Evolutionary conservation across 2,329 filamentous ascomycete genomes (phyloP).

Genomic region (Falciphora oryzae): DNA sequence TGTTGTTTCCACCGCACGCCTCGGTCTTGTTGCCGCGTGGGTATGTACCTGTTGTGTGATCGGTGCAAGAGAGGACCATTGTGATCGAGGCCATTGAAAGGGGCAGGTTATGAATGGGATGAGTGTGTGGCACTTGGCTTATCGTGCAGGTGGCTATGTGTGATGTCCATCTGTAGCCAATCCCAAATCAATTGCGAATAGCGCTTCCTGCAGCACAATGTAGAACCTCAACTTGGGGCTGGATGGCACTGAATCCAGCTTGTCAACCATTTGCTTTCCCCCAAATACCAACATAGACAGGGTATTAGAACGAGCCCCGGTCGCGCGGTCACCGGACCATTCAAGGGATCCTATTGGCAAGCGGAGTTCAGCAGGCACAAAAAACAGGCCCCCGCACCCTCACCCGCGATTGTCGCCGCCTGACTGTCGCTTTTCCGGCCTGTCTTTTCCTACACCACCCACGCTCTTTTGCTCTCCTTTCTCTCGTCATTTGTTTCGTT

Average conservation of each 20-base stretch:
- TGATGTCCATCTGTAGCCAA: background rate
- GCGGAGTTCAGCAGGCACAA: background rate
- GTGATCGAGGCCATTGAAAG: background rate
- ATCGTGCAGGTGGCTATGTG: background rate
- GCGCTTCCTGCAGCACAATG: background rate
- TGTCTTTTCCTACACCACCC: background rate
- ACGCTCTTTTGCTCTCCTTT: slow-evolving; percentile 6
- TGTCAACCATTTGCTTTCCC: background rate
- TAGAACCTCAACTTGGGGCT: background rate
- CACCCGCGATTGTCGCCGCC: background rate
- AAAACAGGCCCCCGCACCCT: background rate
- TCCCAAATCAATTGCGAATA: background rate
- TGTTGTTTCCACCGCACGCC: too few species aligned
- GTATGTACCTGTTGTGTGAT: too few species aligned
- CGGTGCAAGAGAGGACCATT: too few species aligned
- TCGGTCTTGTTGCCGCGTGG: too few species aligned
- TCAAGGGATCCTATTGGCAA: background rate
- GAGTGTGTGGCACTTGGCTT: background rate
- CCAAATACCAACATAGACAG: background rate
- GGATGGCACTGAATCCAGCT: background rate
- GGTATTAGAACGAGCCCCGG: background rate
- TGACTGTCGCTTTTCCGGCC: background rate
- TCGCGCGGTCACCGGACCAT: slow-evolving; percentile 1
- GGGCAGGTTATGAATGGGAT: too few species aligned
- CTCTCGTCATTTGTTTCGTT: background rate